Evolutionary conservation across 1,284 basidiomycete species (phyloP).

Genomic region (Puccinia hordei): DNA sequence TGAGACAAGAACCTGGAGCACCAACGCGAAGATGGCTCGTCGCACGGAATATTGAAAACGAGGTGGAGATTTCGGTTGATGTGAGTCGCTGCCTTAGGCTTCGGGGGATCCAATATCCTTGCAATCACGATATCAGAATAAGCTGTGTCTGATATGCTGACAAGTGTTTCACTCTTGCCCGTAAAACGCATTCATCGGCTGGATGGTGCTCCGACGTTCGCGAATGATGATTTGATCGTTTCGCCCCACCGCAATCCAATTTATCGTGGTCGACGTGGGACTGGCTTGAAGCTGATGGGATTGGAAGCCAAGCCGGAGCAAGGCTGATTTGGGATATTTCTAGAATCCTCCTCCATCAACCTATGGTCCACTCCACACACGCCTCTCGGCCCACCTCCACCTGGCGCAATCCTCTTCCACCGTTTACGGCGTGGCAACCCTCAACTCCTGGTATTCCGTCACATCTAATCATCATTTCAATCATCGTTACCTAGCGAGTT

Average conservation of each 20-base stretch:
- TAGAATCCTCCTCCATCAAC: background rate
- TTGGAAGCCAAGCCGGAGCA: conserved; percentile 11
- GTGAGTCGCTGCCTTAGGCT: background rate
- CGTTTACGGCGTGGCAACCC: background rate
- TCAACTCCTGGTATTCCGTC: background rate
- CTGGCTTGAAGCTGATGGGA: conserved; percentile 6
- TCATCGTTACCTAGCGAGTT: too few species aligned
- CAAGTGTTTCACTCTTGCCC: background rate
- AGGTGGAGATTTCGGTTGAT: conserved; percentile 37
- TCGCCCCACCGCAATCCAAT: background rate
- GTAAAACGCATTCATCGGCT: too few species aligned
- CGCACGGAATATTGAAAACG: conserved; percentile 28
- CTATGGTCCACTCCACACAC: background rate
- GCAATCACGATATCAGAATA: too few species aligned
- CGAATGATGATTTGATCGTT: too few species aligned
- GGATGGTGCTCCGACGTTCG: too few species aligned
- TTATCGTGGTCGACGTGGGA: background rate
- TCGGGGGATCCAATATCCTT: background rate
- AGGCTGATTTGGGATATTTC: background rate
- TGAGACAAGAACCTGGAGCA: conserved; percentile 20
- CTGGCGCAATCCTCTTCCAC: too few species aligned
- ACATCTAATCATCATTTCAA: background rate
- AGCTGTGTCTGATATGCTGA: background rate
- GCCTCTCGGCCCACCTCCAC: background rate
- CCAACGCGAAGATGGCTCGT: conserved; percentile 36